phyloP scores from a whole-genome alignment of 1,139 yeast species.

The Debaryomyces fabryi region DNA sequence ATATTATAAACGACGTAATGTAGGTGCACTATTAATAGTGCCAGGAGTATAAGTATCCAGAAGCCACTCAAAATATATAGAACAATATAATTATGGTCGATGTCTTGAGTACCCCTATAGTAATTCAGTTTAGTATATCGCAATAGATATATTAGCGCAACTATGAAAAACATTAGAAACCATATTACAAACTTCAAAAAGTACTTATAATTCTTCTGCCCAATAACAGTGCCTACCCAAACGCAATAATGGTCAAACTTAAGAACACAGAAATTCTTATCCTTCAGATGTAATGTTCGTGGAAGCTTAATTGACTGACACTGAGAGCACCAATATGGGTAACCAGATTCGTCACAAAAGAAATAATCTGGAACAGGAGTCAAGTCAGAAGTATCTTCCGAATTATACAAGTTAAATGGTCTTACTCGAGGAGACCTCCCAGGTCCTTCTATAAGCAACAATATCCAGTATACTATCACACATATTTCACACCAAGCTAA shows the following conservation, averaged over 20 bases:
- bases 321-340: conserved; percentile 60
- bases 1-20: conserved; percentile 43
- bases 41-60: conserved; percentile 45
- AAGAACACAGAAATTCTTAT: conserved; percentile 49
- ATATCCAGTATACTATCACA: conserved; percentile 35
- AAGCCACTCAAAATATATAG: conserved; percentile 41
- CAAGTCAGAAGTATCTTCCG: conserved; percentile 14
- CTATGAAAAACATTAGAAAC: conserved; percentile 35
- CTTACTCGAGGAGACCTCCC: conserved; percentile 30
- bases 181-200: conserved; percentile 53
- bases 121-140: conserved; percentile 30
- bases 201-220: conserved; percentile 52
- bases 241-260: conserved; percentile 69
- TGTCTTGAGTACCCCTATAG: conserved; percentile 21
- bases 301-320: conserved; percentile 57
- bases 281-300: conserved; percentile 59
- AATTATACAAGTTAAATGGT: conserved; percentile 32
- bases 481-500: conserved; percentile 28
- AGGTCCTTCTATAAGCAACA: conserved; percentile 34
- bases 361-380: conserved; percentile 50
- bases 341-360: conserved; percentile 60
- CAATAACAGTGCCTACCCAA: conserved; percentile 64
- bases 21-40: conserved; percentile 39
- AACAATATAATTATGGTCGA: conserved; percentile 52
- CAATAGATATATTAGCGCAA: conserved; percentile 27